Evolutionary conservation across 208 protist genomes (phyloP), one percentile per base, ranked within the genome.

Genomic region (Leishmania gerbilli): DNA sequence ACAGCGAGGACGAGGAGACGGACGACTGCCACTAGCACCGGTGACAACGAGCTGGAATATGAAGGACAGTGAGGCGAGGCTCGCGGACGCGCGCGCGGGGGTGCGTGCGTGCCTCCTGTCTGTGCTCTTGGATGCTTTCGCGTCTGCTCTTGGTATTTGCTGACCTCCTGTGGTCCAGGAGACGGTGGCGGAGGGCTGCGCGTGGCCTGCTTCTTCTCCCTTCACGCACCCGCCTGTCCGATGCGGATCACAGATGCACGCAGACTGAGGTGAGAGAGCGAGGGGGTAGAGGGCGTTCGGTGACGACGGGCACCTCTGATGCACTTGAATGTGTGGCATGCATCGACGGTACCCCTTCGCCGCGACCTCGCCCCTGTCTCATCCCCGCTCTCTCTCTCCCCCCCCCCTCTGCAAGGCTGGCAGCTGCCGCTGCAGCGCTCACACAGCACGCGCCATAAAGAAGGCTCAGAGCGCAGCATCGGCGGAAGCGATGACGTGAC

Each of bases 1-100:
- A 67, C 24, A 85, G 82, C 34, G 82, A 84, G 51, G 71, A 65
- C 3, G 72, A 69, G 13, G 49, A 45, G 37, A 49, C 69, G 75
- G 4, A 47, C 6, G 58, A 27, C n/a, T 31, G 58, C 58, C 58
- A 64, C 27, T 27, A 64, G 27, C 11, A 17, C 17, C 17, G 27
- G 15, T 15, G 64, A 6, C 64, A 68, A 42, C 24, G 72, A 11
- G 27, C 55, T 42, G 24, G 62, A 53, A 62, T 2, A 56, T 19
- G 51, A 76, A 24, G 51, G 8, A 15, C 17, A 62, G 3, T 56
- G 37, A 51, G 42, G 4, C n/a, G 37, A 27, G n/a, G 5, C 74
- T 51, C 13, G 17, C 2, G n/a, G 37, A 42, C 74, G 56, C 72
- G 31, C 51, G 15, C 5, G 42, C 34, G 42, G 69, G 24, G 69